phyloP scores from a whole-genome alignment of 1,139 yeast species.

The Yamadazyma siamensis region DNA sequence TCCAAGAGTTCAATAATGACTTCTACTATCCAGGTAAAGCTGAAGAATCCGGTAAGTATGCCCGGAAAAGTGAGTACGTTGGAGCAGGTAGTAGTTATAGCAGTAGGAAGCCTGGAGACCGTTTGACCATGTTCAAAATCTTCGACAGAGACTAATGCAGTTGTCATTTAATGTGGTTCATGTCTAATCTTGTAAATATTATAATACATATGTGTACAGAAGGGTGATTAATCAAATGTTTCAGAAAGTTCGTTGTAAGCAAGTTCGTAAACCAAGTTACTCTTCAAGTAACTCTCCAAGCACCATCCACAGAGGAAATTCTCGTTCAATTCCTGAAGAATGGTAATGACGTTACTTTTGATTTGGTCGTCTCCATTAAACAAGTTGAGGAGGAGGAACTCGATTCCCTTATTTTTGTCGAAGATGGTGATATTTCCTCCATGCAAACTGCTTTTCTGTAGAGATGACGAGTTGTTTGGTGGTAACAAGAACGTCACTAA shows the following conservation, averaged over 20 bases:
- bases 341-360: conserved; percentile 41
- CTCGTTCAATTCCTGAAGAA: conserved; percentile 44
- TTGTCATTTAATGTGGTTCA: too few relatives aligned
- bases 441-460: conserved; percentile 37
- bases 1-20: conserved; percentile 28
- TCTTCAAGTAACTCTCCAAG: conserved; percentile 32
- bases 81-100: conserved; percentile 64
- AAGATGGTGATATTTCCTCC: conserved; percentile 44
- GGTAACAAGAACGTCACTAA: conserved; percentile 43
- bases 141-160: conserved; percentile 20
- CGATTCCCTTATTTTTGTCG: conserved; percentile 48
- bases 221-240: too few relatives aligned
- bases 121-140: conserved; percentile 33
- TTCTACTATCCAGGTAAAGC: conserved; percentile 36
- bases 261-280: conserved; percentile 40
- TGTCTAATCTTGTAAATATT: conserved; percentile 2
- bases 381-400: conserved; percentile 33
- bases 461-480: conserved; percentile 40
- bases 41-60: conserved; percentile 11
- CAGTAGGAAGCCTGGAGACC: conserved; percentile 48
- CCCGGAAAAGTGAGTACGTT: conserved; percentile 58
- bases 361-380: conserved; percentile 38
- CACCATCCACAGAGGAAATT: conserved; percentile 50
- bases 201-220: conserved; percentile 3
- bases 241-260: conserved; percentile 37